Evolutionary conservation across 306 rosid genomes (phyloP).

Genomic region (Comarum palustre): DNA sequence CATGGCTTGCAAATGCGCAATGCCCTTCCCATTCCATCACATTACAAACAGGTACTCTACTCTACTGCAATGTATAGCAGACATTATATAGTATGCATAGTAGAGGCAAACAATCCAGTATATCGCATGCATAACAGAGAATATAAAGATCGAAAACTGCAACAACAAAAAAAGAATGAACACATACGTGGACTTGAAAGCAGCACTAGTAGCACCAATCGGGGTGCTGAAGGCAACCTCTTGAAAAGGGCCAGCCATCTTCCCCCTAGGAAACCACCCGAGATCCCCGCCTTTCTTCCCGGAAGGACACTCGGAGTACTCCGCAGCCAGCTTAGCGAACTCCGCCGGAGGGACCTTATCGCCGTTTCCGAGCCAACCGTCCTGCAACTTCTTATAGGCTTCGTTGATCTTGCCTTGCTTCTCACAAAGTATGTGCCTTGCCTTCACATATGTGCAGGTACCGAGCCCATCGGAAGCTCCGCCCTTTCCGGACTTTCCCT

Average conservation of each 20-base stretch:
- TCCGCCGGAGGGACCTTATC: slow-evolving; percentile 95
- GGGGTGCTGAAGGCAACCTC: slow-evolving; percentile 84
- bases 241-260: slow-evolving; percentile 98
- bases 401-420: slow-evolving; percentile 96
- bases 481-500: slow-evolving; percentile 81
- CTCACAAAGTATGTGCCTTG: slow-evolving; percentile 88
- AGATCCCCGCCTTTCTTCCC: slow-evolving; percentile 99
- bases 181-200: slow-evolving; percentile 87
- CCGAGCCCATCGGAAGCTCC: slow-evolving; percentile 71
- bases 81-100: background rate
- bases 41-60: background rate
- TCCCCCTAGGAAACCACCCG: slow-evolving; percentile 98
- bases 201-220: slow-evolving; percentile 80
- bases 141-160: background rate
- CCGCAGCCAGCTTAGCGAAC: slow-evolving; percentile 59
- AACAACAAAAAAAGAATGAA: background rate
- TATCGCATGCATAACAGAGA: background rate
- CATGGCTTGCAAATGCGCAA: background rate
- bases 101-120: background rate
- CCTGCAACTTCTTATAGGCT: slow-evolving; percentile 92
- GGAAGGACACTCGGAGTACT: slow-evolving; percentile 90
- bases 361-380: slow-evolving; percentile 89
- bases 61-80: background rate
- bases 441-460: slow-evolving; percentile 95
- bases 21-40: background rate